These are phyloP conservation scores for Vinca minor DNA, from an alignment of 257 asterid genomes.

Conservation along the genomic window DNA sequence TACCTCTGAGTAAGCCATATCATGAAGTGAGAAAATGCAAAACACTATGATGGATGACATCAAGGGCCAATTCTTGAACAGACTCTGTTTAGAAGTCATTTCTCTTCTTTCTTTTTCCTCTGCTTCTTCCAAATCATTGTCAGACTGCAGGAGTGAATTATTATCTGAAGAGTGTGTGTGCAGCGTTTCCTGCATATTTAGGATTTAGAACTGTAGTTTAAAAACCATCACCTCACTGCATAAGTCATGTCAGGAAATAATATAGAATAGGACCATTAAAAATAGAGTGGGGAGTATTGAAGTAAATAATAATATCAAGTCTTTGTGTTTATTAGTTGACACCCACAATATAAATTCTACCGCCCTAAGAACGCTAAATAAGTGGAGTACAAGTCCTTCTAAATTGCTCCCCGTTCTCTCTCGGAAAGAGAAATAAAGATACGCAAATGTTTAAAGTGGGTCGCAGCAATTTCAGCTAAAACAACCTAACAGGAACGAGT, in stretches of 20 bases:
- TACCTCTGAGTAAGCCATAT: constrained; percentile 89
- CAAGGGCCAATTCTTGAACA: constrained; percentile 60
- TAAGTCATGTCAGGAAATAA: not conserved
- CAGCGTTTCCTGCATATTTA: constrained; percentile 59
- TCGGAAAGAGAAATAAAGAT: not conserved
- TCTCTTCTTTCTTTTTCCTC: constrained; percentile 19
- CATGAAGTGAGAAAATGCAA: constrained; percentile 78
- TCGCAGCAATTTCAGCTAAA: not conserved
- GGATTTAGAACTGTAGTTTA: not conserved
- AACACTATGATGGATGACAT: constrained; percentile 68
- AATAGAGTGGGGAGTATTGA: not conserved
- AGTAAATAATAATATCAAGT: not conserved
- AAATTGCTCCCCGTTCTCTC: not conserved
- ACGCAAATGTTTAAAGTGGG: not conserved
- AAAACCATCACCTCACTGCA: not conserved
- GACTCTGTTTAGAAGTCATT: constrained; percentile 26
- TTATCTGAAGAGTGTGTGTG: constrained; percentile 41
- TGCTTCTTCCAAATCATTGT: constrained; percentile 27
- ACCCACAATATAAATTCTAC: not conserved
- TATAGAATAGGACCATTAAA: not conserved
- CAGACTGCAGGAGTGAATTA: constrained; percentile 11
- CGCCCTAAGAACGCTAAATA: not conserved
- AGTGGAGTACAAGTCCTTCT: not conserved
- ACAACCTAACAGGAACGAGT: not conserved
- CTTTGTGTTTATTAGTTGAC: not conserved